Percentiles rank a stretch among this genome's conserved stretches.
These are phyloP conservation scores for Lolium perenne DNA, from an alignment of 176 grass and related monocot genomes.

Conservation along the genomic window DNA sequence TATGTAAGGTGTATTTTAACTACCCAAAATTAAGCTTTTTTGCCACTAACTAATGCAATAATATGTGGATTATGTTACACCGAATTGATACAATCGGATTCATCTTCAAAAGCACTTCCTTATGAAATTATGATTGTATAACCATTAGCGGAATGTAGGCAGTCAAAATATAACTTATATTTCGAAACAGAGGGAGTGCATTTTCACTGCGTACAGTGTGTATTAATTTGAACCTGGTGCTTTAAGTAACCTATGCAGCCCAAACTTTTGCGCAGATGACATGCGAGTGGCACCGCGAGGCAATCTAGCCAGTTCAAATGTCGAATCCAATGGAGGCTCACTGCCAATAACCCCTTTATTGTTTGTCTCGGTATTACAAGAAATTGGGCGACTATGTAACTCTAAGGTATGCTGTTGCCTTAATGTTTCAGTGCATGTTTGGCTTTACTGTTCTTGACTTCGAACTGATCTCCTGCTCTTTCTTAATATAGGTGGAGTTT, in stretches of 20 bases:
- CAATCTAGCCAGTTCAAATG: slow-evolving; percentile 53
- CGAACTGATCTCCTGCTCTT: slow-evolving; percentile 23
- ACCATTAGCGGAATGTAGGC: neutral
- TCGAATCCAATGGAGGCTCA: slow-evolving; percentile 54
- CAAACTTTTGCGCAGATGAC: slow-evolving; percentile 68
- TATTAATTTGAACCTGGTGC: slow-evolving; percentile 1
- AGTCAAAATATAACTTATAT: slow-evolving; percentile 12
- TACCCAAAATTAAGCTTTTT: slow-evolving; percentile 22
- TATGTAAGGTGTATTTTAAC: neutral
- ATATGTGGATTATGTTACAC: neutral
- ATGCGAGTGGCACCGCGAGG: slow-evolving; percentile 43
- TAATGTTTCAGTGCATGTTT: slow-evolving; percentile 37
- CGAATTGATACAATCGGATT: neutral
- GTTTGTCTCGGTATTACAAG: slow-evolving; percentile 75
- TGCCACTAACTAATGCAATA: slow-evolving; percentile 5
- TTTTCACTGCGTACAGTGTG: slow-evolving; percentile 20
- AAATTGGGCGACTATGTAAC: slow-evolving; percentile 76
- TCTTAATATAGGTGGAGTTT: slow-evolving; percentile 76
- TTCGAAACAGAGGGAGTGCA: neutral
- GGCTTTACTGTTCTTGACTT: neutral
- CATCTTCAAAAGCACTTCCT: neutral
- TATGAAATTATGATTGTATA: neutral
- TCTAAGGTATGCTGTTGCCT: slow-evolving; percentile 58
- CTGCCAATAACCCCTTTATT: slow-evolving; percentile 52
- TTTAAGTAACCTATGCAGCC: slow-evolving; percentile 34